A percentile compares a stretch with the other conserved stretches of the same genome.
These are phyloP conservation scores for Phytopythium boreale DNA, from an alignment of 352 stramenopile genomes.

Conservation along the genomic window DNA sequence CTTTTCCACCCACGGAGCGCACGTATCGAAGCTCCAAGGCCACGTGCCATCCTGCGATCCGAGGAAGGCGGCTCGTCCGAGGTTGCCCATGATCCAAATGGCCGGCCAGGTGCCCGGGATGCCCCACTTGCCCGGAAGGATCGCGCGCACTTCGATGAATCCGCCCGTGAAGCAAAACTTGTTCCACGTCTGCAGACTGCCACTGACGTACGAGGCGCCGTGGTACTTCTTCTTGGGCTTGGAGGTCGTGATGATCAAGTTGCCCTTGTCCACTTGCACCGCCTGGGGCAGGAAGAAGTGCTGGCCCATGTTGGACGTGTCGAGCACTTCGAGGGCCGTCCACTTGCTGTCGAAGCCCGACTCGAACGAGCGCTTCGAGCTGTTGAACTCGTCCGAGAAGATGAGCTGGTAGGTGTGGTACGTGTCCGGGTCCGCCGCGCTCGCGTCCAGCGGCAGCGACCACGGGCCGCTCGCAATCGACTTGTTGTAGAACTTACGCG, in stretches of 20 bases:
- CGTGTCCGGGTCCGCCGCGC: slow-evolving; percentile 30
- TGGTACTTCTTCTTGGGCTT: slow-evolving; percentile 84
- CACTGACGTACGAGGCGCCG: slow-evolving; percentile 81
- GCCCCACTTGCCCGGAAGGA: slow-evolving; percentile 93
- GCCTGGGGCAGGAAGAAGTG: slow-evolving; percentile 95
- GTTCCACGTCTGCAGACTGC: slow-evolving; percentile 97
- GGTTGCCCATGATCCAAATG: slow-evolving; percentile 98
- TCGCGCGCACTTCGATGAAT: slow-evolving; percentile 93
- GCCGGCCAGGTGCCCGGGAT: slow-evolving; percentile 96
- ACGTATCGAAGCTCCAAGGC: slow-evolving; percentile 96
- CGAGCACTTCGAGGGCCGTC: slow-evolving; percentile 95
- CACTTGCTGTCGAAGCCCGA: slow-evolving; percentile 94
- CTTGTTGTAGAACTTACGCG: slow-evolving; percentile 38
- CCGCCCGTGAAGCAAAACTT: slow-evolving; percentile 99
- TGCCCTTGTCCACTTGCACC: slow-evolving; percentile 92
- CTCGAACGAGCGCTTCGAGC: slow-evolving; percentile 90
- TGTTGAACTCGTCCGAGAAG: slow-evolving; percentile 98
- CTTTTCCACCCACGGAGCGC: slow-evolving; percentile 83
- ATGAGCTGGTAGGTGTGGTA: slow-evolving; percentile 77
- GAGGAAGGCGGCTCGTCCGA: slow-evolving; percentile 94
- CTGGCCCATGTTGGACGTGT: slow-evolving; percentile 93
- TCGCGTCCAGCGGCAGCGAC: slow-evolving; percentile 22
- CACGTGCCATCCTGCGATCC: slow-evolving; percentile 93
- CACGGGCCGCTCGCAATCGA: slow-evolving; percentile 38
- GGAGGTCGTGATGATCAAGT: slow-evolving; percentile 91